Percentiles rank a stretch among this genome's conserved stretches.
phyloP scores from a whole-genome alignment of 768 basidiomycete species.

The Leccinum aurantiacum region DNA sequence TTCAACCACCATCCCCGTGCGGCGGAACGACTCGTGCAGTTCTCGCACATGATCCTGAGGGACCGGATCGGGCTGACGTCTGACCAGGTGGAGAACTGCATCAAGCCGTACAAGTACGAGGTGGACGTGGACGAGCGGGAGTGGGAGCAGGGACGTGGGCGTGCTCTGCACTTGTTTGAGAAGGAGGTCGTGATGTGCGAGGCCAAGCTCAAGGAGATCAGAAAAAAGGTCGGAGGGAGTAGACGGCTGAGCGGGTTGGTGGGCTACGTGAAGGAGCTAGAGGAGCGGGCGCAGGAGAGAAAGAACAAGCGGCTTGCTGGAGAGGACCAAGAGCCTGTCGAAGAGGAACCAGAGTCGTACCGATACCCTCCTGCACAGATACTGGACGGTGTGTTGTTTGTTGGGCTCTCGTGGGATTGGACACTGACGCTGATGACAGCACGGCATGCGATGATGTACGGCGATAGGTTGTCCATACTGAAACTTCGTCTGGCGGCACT shows the following conservation, averaged over 20 bases:
- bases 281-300: conserved; percentile 71
- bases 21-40: conserved; percentile 85
- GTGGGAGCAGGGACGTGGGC: conserved; percentile 83
- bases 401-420: not conserved
- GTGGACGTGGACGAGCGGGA: conserved; percentile 92
- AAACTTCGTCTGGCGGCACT: conserved; percentile 85
- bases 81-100: conserved; percentile 99
- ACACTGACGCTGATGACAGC: conserved; percentile 46
- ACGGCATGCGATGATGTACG: conserved; percentile 88
- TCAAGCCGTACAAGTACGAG: conserved; percentile 99
- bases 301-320: conserved; percentile 49
- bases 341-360: conserved; percentile 69
- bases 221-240: conserved; percentile 84
- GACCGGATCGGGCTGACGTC: conserved; percentile 93
- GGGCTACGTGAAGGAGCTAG: conserved; percentile 76
- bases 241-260: conserved; percentile 76
- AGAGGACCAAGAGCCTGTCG: conserved; percentile 35
- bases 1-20: conserved; percentile 89
- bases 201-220: conserved; percentile 80
- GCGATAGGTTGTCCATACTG: conserved; percentile 75
- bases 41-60: conserved; percentile 89
- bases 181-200: conserved; percentile 86
- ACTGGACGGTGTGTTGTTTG: conserved; percentile 69
- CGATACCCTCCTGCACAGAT: conserved; percentile 90
- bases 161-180: conserved; percentile 77